These are phyloP conservation scores for Lentinula raphanica DNA, from an alignment of 768 basidiomycete species.

Conservation along the genomic window DNA sequence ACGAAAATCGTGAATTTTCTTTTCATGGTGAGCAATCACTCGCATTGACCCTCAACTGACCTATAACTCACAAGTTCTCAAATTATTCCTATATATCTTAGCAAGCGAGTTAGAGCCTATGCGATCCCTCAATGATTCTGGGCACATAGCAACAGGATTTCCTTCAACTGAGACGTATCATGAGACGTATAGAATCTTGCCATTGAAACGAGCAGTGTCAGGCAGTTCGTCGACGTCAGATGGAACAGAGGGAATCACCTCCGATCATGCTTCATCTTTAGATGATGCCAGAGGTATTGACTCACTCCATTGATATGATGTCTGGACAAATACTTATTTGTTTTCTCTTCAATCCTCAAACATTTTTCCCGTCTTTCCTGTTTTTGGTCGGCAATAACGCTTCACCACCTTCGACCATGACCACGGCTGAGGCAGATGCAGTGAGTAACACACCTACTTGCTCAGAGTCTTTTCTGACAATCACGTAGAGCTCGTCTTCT, in stretches of 20 bases:
- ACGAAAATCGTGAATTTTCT: background rate
- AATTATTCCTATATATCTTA: background rate
- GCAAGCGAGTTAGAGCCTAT: no score
- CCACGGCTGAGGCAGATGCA: background rate
- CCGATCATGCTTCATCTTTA: background rate
- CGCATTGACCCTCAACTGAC: background rate
- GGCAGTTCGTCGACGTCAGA: constrained; percentile 4
- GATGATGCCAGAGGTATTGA: background rate
- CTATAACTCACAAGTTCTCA: no score
- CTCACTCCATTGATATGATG: background rate
- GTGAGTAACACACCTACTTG: background rate
- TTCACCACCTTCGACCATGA: background rate
- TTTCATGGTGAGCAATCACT: background rate
- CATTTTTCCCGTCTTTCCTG: background rate
- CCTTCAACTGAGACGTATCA: background rate
- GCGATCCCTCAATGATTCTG: background rate
- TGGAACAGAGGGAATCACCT: background rate
- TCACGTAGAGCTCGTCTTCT: background rate
- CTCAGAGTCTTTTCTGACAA: background rate
- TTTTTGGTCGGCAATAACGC: background rate
- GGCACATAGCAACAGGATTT: background rate
- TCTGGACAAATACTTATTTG: background rate
- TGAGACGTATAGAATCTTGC: background rate
- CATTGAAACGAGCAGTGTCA: background rate
- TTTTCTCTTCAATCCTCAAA: background rate